Evolutionary conservation across 164 flowering plant species (phyloP), one percentile per base, ranked within the genome.

Genomic region (Nymphaea colorata): DNA sequence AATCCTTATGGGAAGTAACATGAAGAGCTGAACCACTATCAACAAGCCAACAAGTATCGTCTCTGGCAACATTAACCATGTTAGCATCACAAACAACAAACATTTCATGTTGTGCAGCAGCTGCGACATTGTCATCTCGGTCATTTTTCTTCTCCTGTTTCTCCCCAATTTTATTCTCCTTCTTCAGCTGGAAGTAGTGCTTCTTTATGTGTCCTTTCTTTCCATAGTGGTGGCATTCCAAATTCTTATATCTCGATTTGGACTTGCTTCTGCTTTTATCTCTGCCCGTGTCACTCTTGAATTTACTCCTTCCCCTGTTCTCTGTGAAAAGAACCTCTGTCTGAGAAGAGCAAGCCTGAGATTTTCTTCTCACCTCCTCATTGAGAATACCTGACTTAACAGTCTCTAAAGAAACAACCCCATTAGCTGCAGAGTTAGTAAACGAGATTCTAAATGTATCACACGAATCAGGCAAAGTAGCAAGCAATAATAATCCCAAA

Each of bases 1-100:
- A 14, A 8, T 18, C 64, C 64, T 18, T 62, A 14, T 25, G 15
- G 8, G 64, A 62, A 7, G 64, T 62, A 62, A 8, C 64, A 18
- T 62, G 64, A 62, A 62, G 7, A 18, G 64, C 12, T 11, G 64
- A 14, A 62, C 64, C 64, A 62, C 36, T 62, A 25, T 62, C 25
- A 62, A 62, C 36, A 8, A 62, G n/a, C 64, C 64, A 62, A 12
- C 1, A 11, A 6, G 25, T 62, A 14, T 55, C 59, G 16, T 55
- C 10, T 10, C 59, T 1, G 10, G 59, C 59, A 55, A 55, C 12
- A 16, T 55, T 55, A 55, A 55, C 2, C 10, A 55, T 16, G 16
- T 55, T 16, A 55, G 59, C 16, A 55, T 55, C 59, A 55, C 16
- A 55, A 8, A 55, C 10, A 8, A 16, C 10, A 16, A 55, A 55